Percentiles rank a stretch among this genome's conserved stretches.
These are phyloP conservation scores for Herpetomonas muscarum DNA, from an alignment of 208 protist genomes.

Conservation along the genomic window DNA sequence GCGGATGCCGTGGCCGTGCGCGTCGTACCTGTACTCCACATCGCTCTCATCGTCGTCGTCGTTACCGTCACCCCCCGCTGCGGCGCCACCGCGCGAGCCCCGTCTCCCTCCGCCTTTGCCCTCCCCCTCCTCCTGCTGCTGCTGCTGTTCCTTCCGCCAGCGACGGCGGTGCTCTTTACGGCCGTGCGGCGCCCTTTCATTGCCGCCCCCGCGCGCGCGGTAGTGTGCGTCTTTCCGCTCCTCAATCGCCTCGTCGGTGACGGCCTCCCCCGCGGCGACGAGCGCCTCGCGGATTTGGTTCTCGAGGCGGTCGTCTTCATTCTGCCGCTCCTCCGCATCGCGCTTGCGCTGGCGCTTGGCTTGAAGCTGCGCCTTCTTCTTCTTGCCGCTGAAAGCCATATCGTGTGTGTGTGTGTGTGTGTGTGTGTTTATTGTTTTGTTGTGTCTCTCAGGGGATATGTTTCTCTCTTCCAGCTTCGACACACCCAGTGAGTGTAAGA, in stretches of 20 bases:
- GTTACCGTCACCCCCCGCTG: not conserved
- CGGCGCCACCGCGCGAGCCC: not conserved
- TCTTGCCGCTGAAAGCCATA: slow-evolving; percentile 82
- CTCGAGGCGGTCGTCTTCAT: slow-evolving; percentile 17
- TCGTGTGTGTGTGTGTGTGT: not conserved
- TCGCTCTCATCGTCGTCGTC: slow-evolving; percentile 3
- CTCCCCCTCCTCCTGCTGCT: not conserved
- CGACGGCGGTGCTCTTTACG: not conserved
- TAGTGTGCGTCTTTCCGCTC: not conserved
- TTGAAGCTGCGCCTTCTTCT: slow-evolving; percentile 90
- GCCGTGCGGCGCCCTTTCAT: not conserved
- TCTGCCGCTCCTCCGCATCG: slow-evolving; percentile 28
- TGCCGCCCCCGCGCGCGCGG: not conserved
- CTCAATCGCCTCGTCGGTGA: slow-evolving; percentile 14
- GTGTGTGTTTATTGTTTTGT: slow-evolving; percentile 4
- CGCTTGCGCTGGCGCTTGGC: slow-evolving; percentile 78
- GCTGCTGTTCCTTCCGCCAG: not conserved
- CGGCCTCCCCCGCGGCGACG: slow-evolving; percentile 13
- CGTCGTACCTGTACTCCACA: slow-evolving; percentile 53
- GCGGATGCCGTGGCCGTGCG: slow-evolving; percentile 45
- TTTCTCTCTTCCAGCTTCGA: no score
- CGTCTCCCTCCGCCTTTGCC: slow-evolving; percentile 4
- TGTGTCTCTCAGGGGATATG: not conserved
- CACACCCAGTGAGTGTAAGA: no score
- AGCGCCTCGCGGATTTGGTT: slow-evolving; percentile 23